phyloP scores from a whole-genome alignment of 495 filamentous ascomycete genomes.

The Podospora pseudocomata region DNA sequence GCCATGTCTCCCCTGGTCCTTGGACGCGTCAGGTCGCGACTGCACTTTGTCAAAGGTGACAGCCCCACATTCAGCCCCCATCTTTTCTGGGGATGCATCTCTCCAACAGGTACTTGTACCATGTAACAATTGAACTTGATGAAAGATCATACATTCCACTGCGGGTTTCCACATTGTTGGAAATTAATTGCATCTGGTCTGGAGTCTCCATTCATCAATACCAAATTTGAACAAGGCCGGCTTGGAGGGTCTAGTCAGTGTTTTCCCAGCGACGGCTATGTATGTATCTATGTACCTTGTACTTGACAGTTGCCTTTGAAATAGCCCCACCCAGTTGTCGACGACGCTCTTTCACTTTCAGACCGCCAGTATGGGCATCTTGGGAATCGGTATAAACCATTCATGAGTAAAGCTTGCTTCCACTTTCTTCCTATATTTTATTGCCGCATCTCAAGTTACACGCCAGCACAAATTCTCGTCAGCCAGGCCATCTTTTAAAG shows the following conservation, averaged over 20 bases:
- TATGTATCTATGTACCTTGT: not conserved
- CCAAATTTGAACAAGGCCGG: not conserved
- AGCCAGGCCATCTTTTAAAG: not conserved
- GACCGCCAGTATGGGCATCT: not conserved
- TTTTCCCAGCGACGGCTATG: not conserved
- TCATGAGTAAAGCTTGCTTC: not conserved
- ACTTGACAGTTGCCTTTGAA: not conserved
- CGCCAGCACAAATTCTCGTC: not conserved
- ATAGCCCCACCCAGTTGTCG: not conserved
- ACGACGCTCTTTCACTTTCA: not conserved
- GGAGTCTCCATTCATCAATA: not conserved
- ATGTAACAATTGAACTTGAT: not conserved
- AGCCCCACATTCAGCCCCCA: conserved; percentile 19
- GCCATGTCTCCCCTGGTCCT: conserved; percentile 2
- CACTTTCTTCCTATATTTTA: not conserved
- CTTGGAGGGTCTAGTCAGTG: not conserved
- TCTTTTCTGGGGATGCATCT: conserved; percentile 5
- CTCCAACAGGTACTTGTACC: not conserved
- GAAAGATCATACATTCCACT: not conserved
- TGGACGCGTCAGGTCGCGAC: conserved; percentile 22
- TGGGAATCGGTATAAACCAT: not conserved
- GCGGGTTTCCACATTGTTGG: not conserved
- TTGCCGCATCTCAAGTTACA: not conserved
- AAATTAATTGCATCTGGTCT: not conserved
- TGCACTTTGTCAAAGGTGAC: conserved; percentile 9